Conservation (phyloP, 176 grass and related monocot genomes). For the Lolium rigidum region DNA sequence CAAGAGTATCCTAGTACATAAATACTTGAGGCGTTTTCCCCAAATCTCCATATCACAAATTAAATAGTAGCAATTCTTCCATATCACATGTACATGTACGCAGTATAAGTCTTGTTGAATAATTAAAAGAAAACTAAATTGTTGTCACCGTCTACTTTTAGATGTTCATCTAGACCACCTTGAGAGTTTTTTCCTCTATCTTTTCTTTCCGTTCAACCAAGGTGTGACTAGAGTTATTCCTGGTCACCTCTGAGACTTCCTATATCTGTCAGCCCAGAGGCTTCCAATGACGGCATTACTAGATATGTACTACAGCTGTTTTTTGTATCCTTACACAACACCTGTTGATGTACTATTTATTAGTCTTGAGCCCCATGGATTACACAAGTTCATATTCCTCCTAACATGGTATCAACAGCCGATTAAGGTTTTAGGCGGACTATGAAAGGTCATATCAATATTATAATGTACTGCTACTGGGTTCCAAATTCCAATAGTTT, state of each 20-base stretch:
- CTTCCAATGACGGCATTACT: background rate
- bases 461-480: too few relatives aligned
- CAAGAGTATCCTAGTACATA: background rate
- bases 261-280: background rate
- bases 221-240: background rate
- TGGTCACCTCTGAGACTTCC: background rate
- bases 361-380: background rate
- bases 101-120: background rate
- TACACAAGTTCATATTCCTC: background rate
- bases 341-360: background rate
- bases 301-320: background rate
- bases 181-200: constrained; percentile 1
- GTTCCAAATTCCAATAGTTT: too few relatives aligned
- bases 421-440: background rate
- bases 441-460: background rate
- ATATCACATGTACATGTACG: background rate
- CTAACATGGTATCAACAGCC: background rate
- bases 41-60: background rate
- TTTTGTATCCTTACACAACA: background rate
- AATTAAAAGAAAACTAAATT: background rate
- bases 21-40: too few relatives aligned
- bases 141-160: background rate
- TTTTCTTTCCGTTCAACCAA: constrained; percentile 23
- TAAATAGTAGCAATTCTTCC: constrained; percentile 20
- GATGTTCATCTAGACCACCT: background rate